Evolutionary conservation across 2,329 filamentous ascomycete species (phyloP).

Genomic region (Nothophaeocryptopus gaeumannii): DNA sequence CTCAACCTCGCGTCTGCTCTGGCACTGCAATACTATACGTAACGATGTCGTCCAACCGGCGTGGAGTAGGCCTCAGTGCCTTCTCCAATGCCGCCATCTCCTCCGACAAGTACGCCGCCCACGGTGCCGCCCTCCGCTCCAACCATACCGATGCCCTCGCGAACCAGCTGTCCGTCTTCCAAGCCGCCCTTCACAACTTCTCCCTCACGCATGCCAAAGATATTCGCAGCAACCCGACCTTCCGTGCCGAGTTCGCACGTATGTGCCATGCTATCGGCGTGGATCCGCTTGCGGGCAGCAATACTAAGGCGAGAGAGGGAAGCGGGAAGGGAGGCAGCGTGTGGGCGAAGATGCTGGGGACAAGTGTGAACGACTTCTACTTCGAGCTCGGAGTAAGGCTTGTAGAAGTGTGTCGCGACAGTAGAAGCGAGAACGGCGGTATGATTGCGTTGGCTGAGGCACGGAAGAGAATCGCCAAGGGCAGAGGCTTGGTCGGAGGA

Average conservation of each 20-base stretch:
- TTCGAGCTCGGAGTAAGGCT: constrained; percentile 95
- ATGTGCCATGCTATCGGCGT: constrained; percentile 98
- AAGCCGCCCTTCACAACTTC: constrained; percentile 91
- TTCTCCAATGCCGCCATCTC: constrained; percentile 83
- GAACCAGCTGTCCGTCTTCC: constrained; percentile 93
- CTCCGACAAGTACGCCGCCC: constrained; percentile 82
- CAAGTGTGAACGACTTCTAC: constrained; percentile 96
- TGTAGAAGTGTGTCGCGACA: constrained; percentile 86
- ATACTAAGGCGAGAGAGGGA: constrained; percentile 37
- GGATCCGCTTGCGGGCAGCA: constrained; percentile 71
- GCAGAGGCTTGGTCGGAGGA: constrained; percentile 71
- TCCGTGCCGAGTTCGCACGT: constrained; percentile 93
- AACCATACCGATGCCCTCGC: constrained; percentile 81
- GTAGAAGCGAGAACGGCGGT: constrained; percentile 85
- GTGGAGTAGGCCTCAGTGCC: constrained; percentile 85
- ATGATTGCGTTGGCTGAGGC: constrained; percentile 83
- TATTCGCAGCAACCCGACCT: constrained; percentile 90
- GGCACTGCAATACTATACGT: constrained; percentile 3
- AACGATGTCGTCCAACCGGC: constrained; percentile 55
- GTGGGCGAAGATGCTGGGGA: constrained; percentile 89
- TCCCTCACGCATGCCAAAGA: constrained; percentile 91
- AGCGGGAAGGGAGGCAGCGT: constrained; percentile 62
- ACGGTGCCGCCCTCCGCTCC: constrained; percentile 82
- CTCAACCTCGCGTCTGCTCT: not conserved
- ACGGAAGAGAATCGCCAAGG: constrained; percentile 68